A percentile compares a stretch with the other conserved stretches of the same genome.
phyloP scores from a whole-genome alignment of 1,284 basidiomycete species.

The Moesziomyces globuligerus region DNA sequence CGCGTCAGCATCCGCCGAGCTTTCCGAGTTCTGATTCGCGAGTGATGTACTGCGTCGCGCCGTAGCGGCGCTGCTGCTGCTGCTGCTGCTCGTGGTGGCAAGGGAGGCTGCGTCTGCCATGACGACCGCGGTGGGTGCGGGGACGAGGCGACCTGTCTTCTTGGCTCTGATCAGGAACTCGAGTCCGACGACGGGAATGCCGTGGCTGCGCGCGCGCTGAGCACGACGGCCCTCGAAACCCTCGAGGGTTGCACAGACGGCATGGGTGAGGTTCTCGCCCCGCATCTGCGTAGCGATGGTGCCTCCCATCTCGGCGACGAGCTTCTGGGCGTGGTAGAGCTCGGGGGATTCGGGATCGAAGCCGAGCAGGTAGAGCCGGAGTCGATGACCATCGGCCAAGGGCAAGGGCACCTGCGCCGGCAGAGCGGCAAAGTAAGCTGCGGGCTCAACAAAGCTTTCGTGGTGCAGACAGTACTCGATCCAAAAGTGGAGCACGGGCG shows the following conservation, averaged over 20 bases:
- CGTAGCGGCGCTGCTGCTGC: conserved; percentile 5
- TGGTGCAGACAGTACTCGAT: conserved; percentile 57
- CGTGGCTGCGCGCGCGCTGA: conserved; percentile 28
- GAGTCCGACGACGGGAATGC: conserved; percentile 39
- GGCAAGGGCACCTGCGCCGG: conserved; percentile 41
- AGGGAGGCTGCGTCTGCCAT: conserved; percentile 8
- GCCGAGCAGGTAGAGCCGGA: conserved; percentile 44
- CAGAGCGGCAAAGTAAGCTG: conserved; percentile 37
- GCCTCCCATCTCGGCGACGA: conserved; percentile 45
- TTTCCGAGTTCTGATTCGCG: too few relatives aligned
- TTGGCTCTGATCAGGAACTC: conserved; percentile 35
- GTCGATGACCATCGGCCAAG: conserved; percentile 14
- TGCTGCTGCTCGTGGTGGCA: conserved; percentile 6
- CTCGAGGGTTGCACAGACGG: conserved; percentile 37
- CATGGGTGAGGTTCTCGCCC: conserved; percentile 41
- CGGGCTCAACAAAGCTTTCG: conserved; percentile 42
- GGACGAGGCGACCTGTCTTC: conserved; percentile 19
- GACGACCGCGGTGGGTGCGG: conserved; percentile 12
- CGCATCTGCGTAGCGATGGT: conserved; percentile 29
- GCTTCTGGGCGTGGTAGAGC: conserved; percentile 49
- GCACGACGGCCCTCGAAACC: conserved; percentile 26
- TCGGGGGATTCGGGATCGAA: conserved; percentile 46
- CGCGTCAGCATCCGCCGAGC: background rate
- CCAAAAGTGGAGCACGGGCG: conserved; percentile 56
- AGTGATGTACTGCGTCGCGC: background rate